Conservation (phyloP, 2,329 filamentous ascomycete genomes). For the Tolypocladium endophyticum region DNA sequence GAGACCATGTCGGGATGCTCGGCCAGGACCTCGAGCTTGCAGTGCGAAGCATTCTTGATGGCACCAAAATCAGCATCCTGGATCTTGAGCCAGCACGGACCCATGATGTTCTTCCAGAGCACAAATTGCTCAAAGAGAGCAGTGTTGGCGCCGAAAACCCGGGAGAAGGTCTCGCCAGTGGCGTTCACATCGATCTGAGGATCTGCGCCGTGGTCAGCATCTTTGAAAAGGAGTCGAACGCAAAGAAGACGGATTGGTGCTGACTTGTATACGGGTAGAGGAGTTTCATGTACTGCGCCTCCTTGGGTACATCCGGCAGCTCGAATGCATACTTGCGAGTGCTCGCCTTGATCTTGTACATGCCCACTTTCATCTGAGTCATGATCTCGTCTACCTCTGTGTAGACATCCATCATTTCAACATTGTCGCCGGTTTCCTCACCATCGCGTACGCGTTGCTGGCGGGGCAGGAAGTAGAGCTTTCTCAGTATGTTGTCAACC, state of each 20-base stretch:
- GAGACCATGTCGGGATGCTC: conserved; percentile 68
- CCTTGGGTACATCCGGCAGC: conserved; percentile 72
- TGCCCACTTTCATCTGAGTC: conserved; percentile 72
- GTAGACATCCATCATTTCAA: conserved; percentile 84
- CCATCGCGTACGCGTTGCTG: conserved; percentile 47
- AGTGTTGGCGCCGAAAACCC: conserved; percentile 88
- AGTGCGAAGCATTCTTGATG: conserved; percentile 90
- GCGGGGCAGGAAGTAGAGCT: conserved; percentile 86
- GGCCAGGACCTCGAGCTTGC: conserved; percentile 84
- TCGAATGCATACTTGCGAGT: conserved; percentile 94
- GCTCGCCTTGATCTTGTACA: conserved; percentile 90
- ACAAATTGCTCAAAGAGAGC: conserved; percentile 96
- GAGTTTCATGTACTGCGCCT: conserved; percentile 89
- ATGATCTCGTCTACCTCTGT: conserved; percentile 81
- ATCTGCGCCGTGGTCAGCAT: conserved; percentile 30
- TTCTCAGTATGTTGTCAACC: conserved; percentile 85
- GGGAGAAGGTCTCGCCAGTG: conserved; percentile 82
- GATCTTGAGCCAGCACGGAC: conserved; percentile 93
- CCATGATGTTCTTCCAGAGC: conserved; percentile 98
- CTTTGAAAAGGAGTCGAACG: neutral
- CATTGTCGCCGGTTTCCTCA: conserved; percentile 61
- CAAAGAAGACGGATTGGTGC: conserved; percentile 10
- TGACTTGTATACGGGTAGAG: conserved; percentile 82
- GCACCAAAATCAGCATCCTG: conserved; percentile 72
- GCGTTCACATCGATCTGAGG: conserved; percentile 59